Conservation (phyloP, 441 rosid species). For the Cnidoscolus chayamansa region DNA sequence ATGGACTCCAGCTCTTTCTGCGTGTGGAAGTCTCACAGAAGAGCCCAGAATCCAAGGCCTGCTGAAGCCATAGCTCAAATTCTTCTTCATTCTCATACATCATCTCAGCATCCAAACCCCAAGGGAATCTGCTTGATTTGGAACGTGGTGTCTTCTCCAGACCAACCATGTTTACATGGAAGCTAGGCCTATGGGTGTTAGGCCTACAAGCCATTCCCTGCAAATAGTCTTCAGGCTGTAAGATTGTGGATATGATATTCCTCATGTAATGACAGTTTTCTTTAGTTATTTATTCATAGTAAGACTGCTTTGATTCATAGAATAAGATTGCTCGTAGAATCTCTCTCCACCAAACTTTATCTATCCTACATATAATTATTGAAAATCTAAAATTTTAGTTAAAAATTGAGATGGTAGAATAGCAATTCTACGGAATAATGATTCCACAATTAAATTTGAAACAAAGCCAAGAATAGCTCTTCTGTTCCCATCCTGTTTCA, state of each 20-base stretch:
- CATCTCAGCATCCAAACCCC: slow-evolving; percentile 95
- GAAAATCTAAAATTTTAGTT: too few species aligned
- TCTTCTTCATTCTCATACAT: slow-evolving; percentile 90
- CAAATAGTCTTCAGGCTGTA: slow-evolving; percentile 14
- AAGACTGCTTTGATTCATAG: too few species aligned
- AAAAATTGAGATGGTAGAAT: too few species aligned
- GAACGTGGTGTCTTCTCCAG: slow-evolving; percentile 79
- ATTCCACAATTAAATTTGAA: too few species aligned
- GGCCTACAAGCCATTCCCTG: slow-evolving; percentile 98
- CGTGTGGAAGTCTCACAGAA: slow-evolving; percentile 86
- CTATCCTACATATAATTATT: too few species aligned
- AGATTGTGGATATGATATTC: slow-evolving; percentile 1
- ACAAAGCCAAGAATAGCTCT: too few species aligned
- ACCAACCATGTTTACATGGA: slow-evolving; percentile 96
- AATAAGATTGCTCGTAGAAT: too few species aligned
- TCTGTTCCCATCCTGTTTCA: too few species aligned
- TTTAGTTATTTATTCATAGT: not conserved
- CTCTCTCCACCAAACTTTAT: too few species aligned
- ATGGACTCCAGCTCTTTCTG: slow-evolving; percentile 98
- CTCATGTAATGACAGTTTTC: not conserved
- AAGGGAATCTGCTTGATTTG: slow-evolving; percentile 80
- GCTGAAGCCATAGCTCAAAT: slow-evolving; percentile 93
- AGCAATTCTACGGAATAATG: too few species aligned
- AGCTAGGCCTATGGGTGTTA: slow-evolving; percentile 93
- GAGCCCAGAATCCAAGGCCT: slow-evolving; percentile 91